These are phyloP conservation scores for Aspergillus transmontanensis DNA, from an alignment of 2,329 filamentous ascomycete genomes.

Conservation along the genomic window DNA sequence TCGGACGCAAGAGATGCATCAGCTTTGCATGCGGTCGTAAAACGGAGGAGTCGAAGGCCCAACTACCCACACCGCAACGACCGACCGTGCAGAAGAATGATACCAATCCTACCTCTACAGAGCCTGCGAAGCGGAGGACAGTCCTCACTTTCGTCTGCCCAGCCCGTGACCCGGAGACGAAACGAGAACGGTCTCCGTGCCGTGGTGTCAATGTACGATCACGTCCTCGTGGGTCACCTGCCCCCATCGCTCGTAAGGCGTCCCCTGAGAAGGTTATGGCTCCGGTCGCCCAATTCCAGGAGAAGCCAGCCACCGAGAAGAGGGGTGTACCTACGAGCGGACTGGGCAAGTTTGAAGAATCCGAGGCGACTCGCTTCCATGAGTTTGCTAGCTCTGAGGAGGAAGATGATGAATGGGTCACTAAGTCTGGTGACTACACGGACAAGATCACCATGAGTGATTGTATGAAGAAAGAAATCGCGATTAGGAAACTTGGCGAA, in stretches of 20 bases:
- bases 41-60: constrained; percentile 48
- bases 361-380: constrained; percentile 65
- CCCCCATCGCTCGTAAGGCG: constrained; percentile 37
- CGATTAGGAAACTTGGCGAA: constrained; percentile 79
- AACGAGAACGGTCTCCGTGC: constrained; percentile 30
- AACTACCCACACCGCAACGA: constrained; percentile 26
- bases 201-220: constrained; percentile 27
- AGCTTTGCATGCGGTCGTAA: constrained; percentile 84
- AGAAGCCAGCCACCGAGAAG: constrained; percentile 19
- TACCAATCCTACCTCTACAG: constrained; percentile 20
- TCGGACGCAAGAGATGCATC: constrained; percentile 83
- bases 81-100: constrained; percentile 25
- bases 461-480: constrained; percentile 85
- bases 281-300: constrained; percentile 13
- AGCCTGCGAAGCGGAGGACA: constrained; percentile 45
- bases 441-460: constrained; percentile 84
- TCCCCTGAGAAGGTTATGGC: constrained; percentile 21
- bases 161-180: constrained; percentile 33
- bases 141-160: constrained; percentile 53
- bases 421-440: constrained; percentile 64
- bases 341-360: constrained; percentile 43
- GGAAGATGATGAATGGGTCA: constrained; percentile 90
- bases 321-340: constrained; percentile 38
- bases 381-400: constrained; percentile 85
- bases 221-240: constrained; percentile 44